phyloP scores from a whole-genome alignment of 73 alveolate genomes.

The Symbiodinium natans region DNA sequence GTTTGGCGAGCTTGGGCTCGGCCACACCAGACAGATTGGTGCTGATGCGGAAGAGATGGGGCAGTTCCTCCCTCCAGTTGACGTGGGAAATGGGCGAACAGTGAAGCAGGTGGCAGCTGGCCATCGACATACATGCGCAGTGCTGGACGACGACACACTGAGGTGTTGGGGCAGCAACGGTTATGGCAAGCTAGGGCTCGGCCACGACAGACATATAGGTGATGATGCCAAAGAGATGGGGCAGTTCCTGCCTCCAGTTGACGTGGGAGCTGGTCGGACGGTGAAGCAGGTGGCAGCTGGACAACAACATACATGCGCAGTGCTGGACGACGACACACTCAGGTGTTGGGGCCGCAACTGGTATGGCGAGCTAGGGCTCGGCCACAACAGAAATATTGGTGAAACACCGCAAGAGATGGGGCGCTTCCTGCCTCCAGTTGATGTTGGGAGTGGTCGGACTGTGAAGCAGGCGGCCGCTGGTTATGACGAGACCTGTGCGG shows the following conservation, averaged over 20 bases:
- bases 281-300: background rate
- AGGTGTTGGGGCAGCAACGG: background rate
- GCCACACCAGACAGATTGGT: background rate
- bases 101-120: background rate
- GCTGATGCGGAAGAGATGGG: background rate
- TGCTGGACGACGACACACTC: background rate
- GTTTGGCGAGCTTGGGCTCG: background rate
- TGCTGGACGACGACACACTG: background rate
- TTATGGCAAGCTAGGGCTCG: background rate
- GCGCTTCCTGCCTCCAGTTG: background rate
- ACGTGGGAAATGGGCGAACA: background rate
- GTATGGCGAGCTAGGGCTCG: background rate
- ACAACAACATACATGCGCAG: background rate
- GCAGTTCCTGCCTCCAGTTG: background rate
- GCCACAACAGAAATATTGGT: background rate
- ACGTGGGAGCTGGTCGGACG: background rate
- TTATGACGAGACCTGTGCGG: background rate
- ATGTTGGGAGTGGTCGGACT: background rate
- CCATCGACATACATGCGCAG: no score
- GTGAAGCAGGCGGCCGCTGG: background rate
- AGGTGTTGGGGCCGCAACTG: background rate
- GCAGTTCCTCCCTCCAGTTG: background rate
- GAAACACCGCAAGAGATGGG: background rate
- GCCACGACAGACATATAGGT: background rate
- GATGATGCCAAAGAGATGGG: background rate